phyloP scores from a whole-genome alignment of 2,329 filamentous ascomycete genomes.

The Ceratocystis smalleyi region DNA sequence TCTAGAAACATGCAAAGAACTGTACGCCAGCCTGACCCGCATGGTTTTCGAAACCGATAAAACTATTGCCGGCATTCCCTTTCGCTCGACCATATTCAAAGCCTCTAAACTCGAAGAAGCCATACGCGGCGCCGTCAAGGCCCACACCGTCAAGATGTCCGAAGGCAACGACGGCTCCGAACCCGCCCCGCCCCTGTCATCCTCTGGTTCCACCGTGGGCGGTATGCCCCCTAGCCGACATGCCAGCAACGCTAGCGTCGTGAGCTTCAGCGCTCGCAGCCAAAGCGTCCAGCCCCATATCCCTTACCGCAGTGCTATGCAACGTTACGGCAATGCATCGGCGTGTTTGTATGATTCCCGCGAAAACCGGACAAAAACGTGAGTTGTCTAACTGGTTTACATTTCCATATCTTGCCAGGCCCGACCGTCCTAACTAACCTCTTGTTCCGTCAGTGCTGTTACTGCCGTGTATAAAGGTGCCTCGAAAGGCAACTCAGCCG shows the following conservation, averaged over 20 bases:
- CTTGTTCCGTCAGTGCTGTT: conserved; percentile 51
- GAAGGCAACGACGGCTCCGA: conserved; percentile 63
- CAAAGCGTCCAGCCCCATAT: conserved; percentile 42
- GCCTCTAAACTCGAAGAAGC: conserved; percentile 89
- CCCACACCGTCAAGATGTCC: conserved; percentile 62
- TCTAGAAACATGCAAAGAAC: conserved; percentile 90
- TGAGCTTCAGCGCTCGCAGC: conserved; percentile 61
- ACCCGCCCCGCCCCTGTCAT: conserved; percentile 28
- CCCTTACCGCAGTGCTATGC: conserved; percentile 35
- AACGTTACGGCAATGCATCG: conserved; percentile 64
- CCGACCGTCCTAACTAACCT: neutral
- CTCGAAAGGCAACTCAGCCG: conserved; percentile 48
- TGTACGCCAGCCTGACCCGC: conserved; percentile 87
- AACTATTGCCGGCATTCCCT: conserved; percentile 89
- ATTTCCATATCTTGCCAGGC: conserved; percentile 15
- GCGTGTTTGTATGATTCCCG: conserved; percentile 76
- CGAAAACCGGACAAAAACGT: conserved; percentile 82
- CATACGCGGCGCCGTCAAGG: conserved; percentile 73
- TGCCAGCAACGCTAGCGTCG: conserved; percentile 63
- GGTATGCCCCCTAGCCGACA: conserved; percentile 38
- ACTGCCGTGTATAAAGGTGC: conserved; percentile 85
- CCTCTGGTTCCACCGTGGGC: conserved; percentile 27
- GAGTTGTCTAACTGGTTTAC: conserved; percentile 26
- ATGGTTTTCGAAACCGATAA: conserved; percentile 97
- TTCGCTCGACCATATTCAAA: conserved; percentile 89